Base-by-base conservation (phyloP, 495 filamentous ascomycete genomes). In the Hypomontagnella submonticulosa region DNA sequence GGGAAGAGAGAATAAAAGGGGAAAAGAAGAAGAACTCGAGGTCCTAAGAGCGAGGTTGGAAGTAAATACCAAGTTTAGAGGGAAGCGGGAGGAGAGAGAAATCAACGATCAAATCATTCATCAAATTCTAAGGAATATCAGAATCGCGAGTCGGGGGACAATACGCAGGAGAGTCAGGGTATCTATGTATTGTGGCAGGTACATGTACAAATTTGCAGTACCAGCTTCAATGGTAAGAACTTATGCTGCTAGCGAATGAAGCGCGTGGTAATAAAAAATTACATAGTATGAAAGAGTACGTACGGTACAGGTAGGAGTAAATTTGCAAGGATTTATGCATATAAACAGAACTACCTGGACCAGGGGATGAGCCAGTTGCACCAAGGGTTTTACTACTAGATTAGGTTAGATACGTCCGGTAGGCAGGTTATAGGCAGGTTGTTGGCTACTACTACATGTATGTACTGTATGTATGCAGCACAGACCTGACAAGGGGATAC, bases 41-140 rank as follows among this genome's bases (percentile, higher is more conserved):
- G 52, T 42, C 51, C 54, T 60, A 40, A 64, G 50, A 54, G 60
- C 47, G 60, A 69, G 66, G 60, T 69, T 64, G 66, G 66, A 69
- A 69, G 66, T 69, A 69, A 69, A 69, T 69, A 69, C 58, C 60
- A 69, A 61, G 54, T 64, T 64, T 57, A 63, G 66, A 44, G 23
- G 40, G 61, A n/a, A 69, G 51, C 37, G 60, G 60, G 41, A 61
- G 55, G 60, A 38, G 44, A 54, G 48, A 41, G 34, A 69, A 56
- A 55, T 58, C 49, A 56, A 64, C 54, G 60, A 68, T 61, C 66
- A 64, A 69, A 69, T 69, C 55, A 69, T 60, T 69, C 59, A 64
- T 64, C 66, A 69, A 61, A 52, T 63, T 41, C 57, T 11, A 55
- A 55, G 55, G 37, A 41, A 52, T 47, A 68, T 57, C 53, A 57